Base-by-base conservation (phyloP, 331 rosid genomes). In the Malus hybrid region DNA sequence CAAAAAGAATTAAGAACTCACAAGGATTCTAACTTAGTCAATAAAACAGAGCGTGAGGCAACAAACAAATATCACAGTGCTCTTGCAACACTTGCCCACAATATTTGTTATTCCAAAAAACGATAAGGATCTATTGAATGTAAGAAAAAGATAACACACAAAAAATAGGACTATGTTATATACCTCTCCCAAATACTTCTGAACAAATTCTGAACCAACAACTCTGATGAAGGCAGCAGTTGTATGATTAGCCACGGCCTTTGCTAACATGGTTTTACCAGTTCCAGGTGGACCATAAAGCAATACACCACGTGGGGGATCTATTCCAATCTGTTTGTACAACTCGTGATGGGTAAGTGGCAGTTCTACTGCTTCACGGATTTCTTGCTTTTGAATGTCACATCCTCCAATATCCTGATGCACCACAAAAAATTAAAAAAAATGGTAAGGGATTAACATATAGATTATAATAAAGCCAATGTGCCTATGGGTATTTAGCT, bases 221-320 rank as follows among this genome's bases (percentile, higher is more conserved):
- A 94, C 99, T 88, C 99, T 88, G 56, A 94, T 94, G 83, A 94
- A 94, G 82, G 99, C 99, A 2, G 99, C 99, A 46, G 99, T 94
- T 30, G 99, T 94, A 78, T 85, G 91, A 85, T 94, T 87, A 60
- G 99, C 99, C 84, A 94, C 99, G 77, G 99, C 99, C 88, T 94
- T 94, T 39, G 99, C 99, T 68, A 94, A 89, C 99, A 94, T 94
- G 33, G 99, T 94, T 84, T 94, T 94, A 60, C 99, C 99, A 29
- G 97, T 94, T 29, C 99, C 99, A 60, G 99, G 99, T 36, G 99
- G 99, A 0, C 99, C 99, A 77, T 94, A 94, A 33, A 94, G 97
- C 85, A 94, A 81, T 50, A 94, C 99, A 74, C 99, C 99, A 16
- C 99, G 97, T 64, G 99, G 99, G 44, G 99, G 99, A 55, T 94